Conservation (phyloP, 805 yeast genomes). For the Metschnikowia reukaufii region DNA sequence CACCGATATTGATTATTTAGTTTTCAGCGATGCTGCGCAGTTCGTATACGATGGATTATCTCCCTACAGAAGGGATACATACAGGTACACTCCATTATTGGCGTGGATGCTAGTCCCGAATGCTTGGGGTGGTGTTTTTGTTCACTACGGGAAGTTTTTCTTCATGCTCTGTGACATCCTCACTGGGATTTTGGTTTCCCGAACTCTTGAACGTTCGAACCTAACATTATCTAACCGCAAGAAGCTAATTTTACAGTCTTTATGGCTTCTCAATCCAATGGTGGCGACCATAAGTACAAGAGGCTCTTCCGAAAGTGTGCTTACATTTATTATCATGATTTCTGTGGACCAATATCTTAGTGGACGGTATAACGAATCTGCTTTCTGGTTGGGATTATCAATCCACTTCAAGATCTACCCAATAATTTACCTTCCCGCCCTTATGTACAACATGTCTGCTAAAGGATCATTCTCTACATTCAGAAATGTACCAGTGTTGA, state of each 20-base stretch:
- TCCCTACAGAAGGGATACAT: conserved; percentile 85
- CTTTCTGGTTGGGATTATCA: conserved; percentile 64
- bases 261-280: conserved; percentile 95
- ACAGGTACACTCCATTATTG: conserved; percentile 87
- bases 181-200: conserved; percentile 61
- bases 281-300: conserved; percentile 89
- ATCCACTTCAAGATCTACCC: conserved; percentile 94
- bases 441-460: conserved; percentile 45
- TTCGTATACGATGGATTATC: conserved; percentile 60
- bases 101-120: conserved; percentile 84
- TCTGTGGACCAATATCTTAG: conserved; percentile 37
- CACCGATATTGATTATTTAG: conserved; percentile 93
- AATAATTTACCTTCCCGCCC: conserved; percentile 77
- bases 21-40: conserved; percentile 87
- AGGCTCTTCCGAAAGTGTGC: conserved; percentile 88
- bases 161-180: conserved; percentile 77
- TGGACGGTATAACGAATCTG: conserved; percentile 28
- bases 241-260: conserved; percentile 38
- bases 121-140: conserved; percentile 40
- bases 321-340: conserved; percentile 71
- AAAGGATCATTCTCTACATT: conserved; percentile 22
- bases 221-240: neutral
- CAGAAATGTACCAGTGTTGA: conserved; percentile 27
- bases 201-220: conserved; percentile 3
- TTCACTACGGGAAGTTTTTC: conserved; percentile 72